Evolutionary conservation across 2,329 filamentous ascomycete species (phyloP).

Genomic region (Colletotrichum filicis): DNA sequence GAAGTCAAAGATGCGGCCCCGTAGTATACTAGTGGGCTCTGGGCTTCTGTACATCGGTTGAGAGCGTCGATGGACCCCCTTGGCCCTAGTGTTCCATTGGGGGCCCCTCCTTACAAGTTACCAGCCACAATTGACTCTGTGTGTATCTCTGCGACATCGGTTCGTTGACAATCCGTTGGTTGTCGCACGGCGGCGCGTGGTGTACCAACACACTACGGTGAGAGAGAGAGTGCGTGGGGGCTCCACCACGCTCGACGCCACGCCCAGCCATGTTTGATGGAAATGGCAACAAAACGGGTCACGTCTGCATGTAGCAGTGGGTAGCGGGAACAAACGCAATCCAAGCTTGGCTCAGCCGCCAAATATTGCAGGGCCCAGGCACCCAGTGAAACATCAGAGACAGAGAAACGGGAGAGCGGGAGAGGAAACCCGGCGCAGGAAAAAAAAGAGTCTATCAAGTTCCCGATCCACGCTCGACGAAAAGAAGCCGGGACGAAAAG

Average conservation of each 20-base stretch:
- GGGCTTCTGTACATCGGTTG: background rate
- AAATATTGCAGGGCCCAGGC: background rate
- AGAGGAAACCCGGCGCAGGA: conserved; percentile 2
- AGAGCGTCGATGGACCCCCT: background rate
- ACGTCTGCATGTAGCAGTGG: background rate
- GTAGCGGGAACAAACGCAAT: background rate
- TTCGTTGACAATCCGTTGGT: background rate
- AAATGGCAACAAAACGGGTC: background rate
- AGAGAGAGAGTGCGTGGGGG: conserved; percentile 18
- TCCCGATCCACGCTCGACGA: conserved; percentile 27
- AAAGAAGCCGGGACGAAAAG: conserved; percentile 30
- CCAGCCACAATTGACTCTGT: background rate
- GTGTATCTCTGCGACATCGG: background rate
- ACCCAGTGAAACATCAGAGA: background rate
- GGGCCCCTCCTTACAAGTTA: background rate
- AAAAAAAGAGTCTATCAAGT: background rate
- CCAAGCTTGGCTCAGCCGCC: background rate
- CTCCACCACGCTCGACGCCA: conserved; percentile 4
- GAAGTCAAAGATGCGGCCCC: conserved; percentile 27
- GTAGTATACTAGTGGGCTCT: conserved; percentile 5
- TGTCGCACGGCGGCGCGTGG: background rate
- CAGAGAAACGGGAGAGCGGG: background rate
- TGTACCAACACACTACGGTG: too few species aligned
- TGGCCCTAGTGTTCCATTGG: background rate
- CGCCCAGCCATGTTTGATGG: conserved; percentile 7